Evolutionary conservation across 1,284 basidiomycete species (phyloP), one percentile per base, ranked within the genome.

Genomic region (Ustilago lituana): DNA sequence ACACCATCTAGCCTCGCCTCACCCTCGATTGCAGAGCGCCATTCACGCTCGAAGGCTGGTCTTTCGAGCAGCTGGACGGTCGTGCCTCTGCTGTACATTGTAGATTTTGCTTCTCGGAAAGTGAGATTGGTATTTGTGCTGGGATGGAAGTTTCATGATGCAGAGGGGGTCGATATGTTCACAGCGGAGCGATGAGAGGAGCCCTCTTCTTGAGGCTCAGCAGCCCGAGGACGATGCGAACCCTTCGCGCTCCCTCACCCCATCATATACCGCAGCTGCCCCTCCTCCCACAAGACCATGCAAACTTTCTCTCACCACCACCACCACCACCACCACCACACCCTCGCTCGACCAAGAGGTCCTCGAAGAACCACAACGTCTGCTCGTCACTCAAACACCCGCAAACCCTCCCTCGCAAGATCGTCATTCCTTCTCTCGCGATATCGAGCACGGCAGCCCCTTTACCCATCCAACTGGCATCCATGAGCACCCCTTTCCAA

Each of bases 401-500:
- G 26, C 39, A 12, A 10, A 22, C 33, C 35, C 48, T 5, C 46
- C 55, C 6, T 19, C 49, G 3, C 33, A 12, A 19, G 38, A 39
- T 15, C 40, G 33, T 29, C 22, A 24, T 27, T 29, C 56, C n/a
- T 22, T 38, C 43, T 59, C 56, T n/a, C 37, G 36, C 17, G 59
- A 68, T 19, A 43, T 57, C 31, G 54, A 68, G 32, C 55, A 43
- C 8, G 49, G 50, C 36, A 32, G n/a, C 31, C 56, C 59, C 1
- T 37, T 47, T 8, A 48, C 55, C 0, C 46, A 57, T 11, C 33
- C 33, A 26, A 51, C 41, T 23, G 29, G 41, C 9, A 32, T 32
- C 39, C 61, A 65, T 20, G 48, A 61, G 26, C 49, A 71, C 1
- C 68, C 68, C 3, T 74, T 72, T 26, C 68, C 72, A 4, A 54